Conservation (phyloP, 805 yeast species). For the Candida boleticola region DNA sequence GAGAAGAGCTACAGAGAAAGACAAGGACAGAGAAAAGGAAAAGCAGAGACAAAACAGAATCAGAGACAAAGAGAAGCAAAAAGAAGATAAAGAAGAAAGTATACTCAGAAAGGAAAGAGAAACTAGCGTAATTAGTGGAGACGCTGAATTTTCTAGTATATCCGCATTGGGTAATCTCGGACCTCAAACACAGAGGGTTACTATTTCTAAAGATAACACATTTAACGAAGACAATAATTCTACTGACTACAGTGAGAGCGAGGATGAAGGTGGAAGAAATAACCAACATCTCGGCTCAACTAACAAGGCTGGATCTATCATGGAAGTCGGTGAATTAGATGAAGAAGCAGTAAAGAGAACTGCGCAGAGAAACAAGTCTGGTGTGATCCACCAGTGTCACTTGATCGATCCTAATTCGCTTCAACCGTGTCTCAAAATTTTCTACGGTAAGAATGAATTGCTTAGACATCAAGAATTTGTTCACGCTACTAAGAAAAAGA, state of each 20-base stretch:
- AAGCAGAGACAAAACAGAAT: neutral
- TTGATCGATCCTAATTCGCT: slow-evolving; percentile 31
- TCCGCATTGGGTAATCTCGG: neutral
- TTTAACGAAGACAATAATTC: slow-evolving; percentile 1
- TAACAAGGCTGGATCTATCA: neutral
- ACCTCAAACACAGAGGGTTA: neutral
- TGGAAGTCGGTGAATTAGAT: slow-evolving; percentile 10
- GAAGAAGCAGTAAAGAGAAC: slow-evolving; percentile 8
- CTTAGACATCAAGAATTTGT: slow-evolving; percentile 46
- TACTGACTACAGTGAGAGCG: slow-evolving; percentile 6
- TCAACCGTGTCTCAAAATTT: slow-evolving; percentile 36
- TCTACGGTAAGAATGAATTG: slow-evolving; percentile 44
- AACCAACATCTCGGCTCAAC: slow-evolving; percentile 1
- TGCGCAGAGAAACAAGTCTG: slow-evolving; percentile 12
- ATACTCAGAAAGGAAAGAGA: neutral
- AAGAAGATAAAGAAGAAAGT: neutral
- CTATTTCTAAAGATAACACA: neutral
- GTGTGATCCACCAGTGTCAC: slow-evolving; percentile 42
- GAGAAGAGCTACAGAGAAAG: slow-evolving; percentile 1
- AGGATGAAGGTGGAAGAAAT: slow-evolving; percentile 5
- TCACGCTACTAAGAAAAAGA: slow-evolving; percentile 42
- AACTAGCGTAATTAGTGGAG: neutral
- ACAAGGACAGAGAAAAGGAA: neutral
- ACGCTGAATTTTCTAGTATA: neutral
- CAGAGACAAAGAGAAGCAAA: neutral